Evolutionary conservation across 2,329 filamentous ascomycete species (phyloP), one percentile per base, ranked within the genome.

Genomic region (Venturia carpophila): DNA sequence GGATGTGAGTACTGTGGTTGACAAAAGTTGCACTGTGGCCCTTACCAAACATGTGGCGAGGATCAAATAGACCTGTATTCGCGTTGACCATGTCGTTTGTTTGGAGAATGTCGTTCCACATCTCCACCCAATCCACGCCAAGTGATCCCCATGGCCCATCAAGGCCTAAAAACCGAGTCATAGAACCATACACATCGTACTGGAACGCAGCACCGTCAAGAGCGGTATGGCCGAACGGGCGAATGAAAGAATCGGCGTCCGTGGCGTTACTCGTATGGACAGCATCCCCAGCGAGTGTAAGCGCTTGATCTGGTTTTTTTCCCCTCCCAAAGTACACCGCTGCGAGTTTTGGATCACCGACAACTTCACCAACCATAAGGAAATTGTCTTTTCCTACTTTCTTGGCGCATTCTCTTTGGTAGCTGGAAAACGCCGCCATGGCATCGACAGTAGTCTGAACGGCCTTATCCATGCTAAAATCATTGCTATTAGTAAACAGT

Each of bases 31-130:
- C 21, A 15, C 87, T 85, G 69, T 87, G 87, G 6, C 84, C 85
- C 1, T 81, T 80, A 62, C 85, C 85, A 69, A 82, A 87, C 79
- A 87, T 81, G 70, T 87, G 85, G 1, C 85, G 80, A 5, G 85
- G 85, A 68, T 88, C 85, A 67, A 86, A 85, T 64, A 81, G 72
- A 41, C 84, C 84, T 1, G 82, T 86, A 69, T 83, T 83, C 1
- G 80, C 77, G 68, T 86, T 86, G 68, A 83, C 73, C 67, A 86
- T 73, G 69, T 86, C 84, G 69, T 86, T 86, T 1, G 81, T 83
- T 63, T 77, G 70, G 5, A 85, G 71, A 74, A 86, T 83, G 34
- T 78, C 72, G 65, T 82, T 78, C 83, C 83, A 86, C 49, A 79
- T 72, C 11, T 77, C 71, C 10, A 75, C 73, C 71, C 79, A 86